These are phyloP conservation scores for Plasmodium inui DNA, from an alignment of 169 alveolate genomes.

Conservation along the genomic window DNA sequence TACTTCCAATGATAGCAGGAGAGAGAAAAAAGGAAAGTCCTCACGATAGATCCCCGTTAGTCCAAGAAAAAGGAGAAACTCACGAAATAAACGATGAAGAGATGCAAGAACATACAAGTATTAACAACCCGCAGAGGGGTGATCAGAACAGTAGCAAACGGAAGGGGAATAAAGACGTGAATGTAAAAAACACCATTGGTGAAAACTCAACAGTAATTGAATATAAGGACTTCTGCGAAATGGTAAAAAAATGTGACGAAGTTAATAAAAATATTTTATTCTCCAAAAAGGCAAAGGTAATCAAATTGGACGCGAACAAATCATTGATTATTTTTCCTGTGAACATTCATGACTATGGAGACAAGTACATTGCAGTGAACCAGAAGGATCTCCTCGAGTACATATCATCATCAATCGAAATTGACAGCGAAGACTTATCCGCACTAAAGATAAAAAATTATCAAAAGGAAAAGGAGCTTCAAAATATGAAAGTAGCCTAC, in stretches of 20 bases:
- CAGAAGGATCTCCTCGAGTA: conserved; percentile 66
- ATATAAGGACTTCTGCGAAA: conserved; percentile 25
- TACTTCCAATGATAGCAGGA: not conserved
- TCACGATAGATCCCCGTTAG: not conserved
- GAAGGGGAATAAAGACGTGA: not conserved
- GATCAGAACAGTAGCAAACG: not conserved
- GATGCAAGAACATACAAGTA: not conserved
- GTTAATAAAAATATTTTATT: conserved; percentile 51
- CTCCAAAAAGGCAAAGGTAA: conserved; percentile 64
- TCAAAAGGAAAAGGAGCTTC: conserved; percentile 72
- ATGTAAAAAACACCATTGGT: not conserved
- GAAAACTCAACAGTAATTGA: conserved; percentile 24
- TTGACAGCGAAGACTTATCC: conserved; percentile 41
- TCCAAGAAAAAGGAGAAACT: not conserved
- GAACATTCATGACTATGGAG: conserved; percentile 70
- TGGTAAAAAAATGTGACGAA: conserved; percentile 34
- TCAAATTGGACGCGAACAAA: conserved; percentile 62
- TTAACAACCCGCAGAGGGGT: not conserved
- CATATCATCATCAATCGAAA: conserved; percentile 59
- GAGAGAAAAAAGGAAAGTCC: conserved; percentile 12
- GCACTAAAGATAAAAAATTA: conserved; percentile 47
- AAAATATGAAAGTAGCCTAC: conserved; percentile 68
- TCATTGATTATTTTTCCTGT: conserved; percentile 69
- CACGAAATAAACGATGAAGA: not conserved
- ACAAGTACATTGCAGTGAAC: conserved; percentile 68